Evolutionary conservation across 257 asterid genomes (phyloP).

Genomic region (Rauvolfia tetraphylla): DNA sequence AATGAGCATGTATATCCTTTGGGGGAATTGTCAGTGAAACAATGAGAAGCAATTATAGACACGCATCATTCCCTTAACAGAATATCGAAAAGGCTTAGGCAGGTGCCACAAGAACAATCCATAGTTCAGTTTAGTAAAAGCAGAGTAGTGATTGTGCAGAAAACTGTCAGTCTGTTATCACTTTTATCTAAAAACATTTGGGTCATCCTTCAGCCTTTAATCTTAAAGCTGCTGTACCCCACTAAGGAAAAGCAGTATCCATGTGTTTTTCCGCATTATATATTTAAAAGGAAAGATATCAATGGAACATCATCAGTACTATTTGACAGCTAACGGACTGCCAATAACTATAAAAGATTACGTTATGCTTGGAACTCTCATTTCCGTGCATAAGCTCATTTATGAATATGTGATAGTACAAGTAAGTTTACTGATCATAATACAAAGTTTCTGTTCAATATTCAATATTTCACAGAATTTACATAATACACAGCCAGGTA

Average conservation of each 20-base stretch:
- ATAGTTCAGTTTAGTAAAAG: background rate
- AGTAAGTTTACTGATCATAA: background rate
- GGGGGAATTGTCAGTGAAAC: slow-evolving; percentile 23
- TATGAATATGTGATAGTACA: background rate
- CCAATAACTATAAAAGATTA: background rate
- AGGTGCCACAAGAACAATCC: background rate
- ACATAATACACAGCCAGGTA: background rate
- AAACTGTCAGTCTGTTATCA: background rate
- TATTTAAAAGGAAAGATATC: background rate
- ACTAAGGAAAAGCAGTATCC: background rate
- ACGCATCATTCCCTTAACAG: background rate
- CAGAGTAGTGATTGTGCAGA: background rate
- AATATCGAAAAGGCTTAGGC: background rate
- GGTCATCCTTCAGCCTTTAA: background rate
- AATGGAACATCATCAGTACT: background rate
- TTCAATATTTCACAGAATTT: background rate
- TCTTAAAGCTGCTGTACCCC: background rate
- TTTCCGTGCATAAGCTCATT: background rate
- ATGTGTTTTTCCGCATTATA: too few relatives aligned
- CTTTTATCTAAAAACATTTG: background rate
- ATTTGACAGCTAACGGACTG: background rate
- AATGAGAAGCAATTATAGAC: background rate
- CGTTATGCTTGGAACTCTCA: background rate
- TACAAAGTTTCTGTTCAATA: background rate
- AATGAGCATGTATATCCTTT: slow-evolving; percentile 51